Base-by-base conservation (phyloP, 1,284 basidiomycete genomes). In the Trichosporon faecale region DNA sequence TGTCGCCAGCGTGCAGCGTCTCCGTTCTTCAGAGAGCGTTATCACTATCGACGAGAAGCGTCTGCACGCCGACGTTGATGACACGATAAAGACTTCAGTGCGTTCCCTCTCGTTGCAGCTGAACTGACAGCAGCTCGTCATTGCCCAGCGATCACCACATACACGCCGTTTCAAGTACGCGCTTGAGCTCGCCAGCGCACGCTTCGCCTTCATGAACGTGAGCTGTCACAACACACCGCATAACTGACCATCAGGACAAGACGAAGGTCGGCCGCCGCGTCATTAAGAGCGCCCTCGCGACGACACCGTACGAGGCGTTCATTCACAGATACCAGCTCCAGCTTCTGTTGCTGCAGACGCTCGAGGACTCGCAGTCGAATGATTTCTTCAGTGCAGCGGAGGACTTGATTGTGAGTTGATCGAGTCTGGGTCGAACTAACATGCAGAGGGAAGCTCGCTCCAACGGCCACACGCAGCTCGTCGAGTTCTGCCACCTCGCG, bases 301-400 rank as follows among this genome's bases (percentile, higher is more conserved):
- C 27, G 23, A 31, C 57, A 3, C 57, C 57, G 31, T 18, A 31
- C 57, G 68, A 72, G 16, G 68, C 79, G 9, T 29, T 66, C 12
- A 55, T 69, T 1, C 76, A 79, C 65, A 74, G 77, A 0, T 79
- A 79, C 68, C 70, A 70, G 14, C 65, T 80, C 5, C 70, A 71
- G 18, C 71, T 80, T 3, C 68, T 79, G 12, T 72, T 77, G 18
- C 66, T 80, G 61, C 37, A 68, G 12, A 74, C 78, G 29, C 65
- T 73, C 23, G 55, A 73, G 9, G 75, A 76, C 29, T 31, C 49
- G 0, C 44, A 44, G 9, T 69, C 68, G 16, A 70, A 61, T 21
- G 77, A 79, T 25, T 75, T 74, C n/a, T 65, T 80, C 12, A 61
- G 12, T 12, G 69, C 73, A 3, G 71, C 73, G 0, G 66, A 72